Conservation (phyloP, 306 rosid genomes). For the Quercus parvula region DNA sequence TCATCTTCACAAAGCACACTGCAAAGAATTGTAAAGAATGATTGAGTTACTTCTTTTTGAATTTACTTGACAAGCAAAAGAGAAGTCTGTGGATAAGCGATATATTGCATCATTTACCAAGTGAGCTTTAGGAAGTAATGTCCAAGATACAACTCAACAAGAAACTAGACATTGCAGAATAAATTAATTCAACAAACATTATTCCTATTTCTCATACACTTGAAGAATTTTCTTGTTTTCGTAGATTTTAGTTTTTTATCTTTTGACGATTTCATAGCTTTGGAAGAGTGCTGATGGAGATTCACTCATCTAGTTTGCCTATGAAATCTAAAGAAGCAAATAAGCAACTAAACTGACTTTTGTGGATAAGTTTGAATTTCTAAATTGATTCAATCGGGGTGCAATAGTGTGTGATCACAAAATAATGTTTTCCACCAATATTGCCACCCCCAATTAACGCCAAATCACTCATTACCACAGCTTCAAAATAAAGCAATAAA, state of each 20-base stretch:
- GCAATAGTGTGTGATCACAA: neutral
- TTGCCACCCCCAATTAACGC: neutral
- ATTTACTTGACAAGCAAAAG: constrained; percentile 12
- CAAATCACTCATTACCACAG: neutral
- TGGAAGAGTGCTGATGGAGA: neutral
- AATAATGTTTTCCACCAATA: neutral
- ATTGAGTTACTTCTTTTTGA: neutral
- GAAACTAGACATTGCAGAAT: neutral
- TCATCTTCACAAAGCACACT: constrained; percentile 90
- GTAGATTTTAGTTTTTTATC: neutral
- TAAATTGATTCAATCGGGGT: too few species aligned
- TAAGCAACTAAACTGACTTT: neutral
- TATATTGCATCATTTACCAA: neutral
- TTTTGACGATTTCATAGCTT: neutral
- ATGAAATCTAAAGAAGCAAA: neutral
- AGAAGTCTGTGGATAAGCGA: neutral
- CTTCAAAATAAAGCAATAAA: neutral
- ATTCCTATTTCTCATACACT: neutral
- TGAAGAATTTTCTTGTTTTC: neutral
- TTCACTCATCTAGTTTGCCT: neutral
- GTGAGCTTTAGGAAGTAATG: neutral
- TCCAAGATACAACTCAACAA: constrained; percentile 1
- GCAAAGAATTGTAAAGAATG: constrained; percentile 20
- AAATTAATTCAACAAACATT: neutral
- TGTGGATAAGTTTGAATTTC: neutral